Percentiles rank a stretch among this genome's conserved stretches.
Evolutionary conservation across 169 alveolate genomes (phyloP).

Genomic region (Cryptosporidium viatorum): DNA sequence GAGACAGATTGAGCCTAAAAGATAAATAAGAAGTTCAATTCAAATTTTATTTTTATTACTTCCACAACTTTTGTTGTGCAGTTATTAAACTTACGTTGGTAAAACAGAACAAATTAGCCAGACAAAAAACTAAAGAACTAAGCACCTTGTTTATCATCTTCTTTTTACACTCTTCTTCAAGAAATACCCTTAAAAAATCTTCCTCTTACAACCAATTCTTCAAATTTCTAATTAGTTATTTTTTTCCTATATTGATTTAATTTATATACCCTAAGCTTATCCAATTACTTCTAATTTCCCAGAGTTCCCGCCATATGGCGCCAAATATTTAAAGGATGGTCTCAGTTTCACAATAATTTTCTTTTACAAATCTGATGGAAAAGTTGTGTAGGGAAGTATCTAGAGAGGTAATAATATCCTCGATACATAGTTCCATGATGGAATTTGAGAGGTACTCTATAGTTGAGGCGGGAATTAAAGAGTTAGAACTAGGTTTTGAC

Average conservation of each 20-base stretch:
- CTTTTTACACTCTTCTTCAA: neutral
- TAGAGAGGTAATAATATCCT: neutral
- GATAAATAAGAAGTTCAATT: neutral
- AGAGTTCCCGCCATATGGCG: constrained; percentile 43
- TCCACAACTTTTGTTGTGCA: neutral
- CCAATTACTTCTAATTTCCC: neutral
- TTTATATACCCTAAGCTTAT: neutral
- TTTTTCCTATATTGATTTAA: neutral
- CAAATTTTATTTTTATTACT: neutral
- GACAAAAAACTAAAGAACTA: neutral
- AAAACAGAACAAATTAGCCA: neutral
- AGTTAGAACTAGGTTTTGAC: neutral
- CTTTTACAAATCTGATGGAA: constrained; percentile 14
- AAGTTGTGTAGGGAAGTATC: constrained; percentile 2
- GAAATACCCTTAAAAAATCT: neutral
- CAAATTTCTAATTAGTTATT: neutral
- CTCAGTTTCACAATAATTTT: neutral
- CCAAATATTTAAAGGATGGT: neutral
- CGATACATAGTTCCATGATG: constrained; percentile 38
- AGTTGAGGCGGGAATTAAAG: neutral
- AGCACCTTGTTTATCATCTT: neutral
- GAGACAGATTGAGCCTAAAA: constrained; percentile 60
- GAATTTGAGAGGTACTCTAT: neutral
- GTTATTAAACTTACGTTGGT: constrained; percentile 25
- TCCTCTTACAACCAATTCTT: neutral